Base-by-base conservation (phyloP, 2,329 filamentous ascomycete species). In the Colletotrichum navitas region DNA sequence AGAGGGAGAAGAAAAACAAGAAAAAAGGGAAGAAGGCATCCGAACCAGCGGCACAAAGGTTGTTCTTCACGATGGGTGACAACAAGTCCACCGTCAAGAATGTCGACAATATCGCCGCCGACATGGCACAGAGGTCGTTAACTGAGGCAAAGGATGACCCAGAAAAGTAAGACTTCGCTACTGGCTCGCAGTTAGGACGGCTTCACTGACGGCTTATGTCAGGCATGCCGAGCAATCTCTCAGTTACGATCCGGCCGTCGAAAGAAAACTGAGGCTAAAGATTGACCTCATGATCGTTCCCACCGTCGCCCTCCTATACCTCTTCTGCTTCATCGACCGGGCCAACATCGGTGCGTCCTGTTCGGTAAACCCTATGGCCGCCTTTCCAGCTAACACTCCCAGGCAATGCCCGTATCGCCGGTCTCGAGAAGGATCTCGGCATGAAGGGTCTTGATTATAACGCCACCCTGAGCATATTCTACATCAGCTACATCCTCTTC, bases 301-400 rank as follows among this genome's bases (percentile, higher is more conserved):
- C 0, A 90, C 89, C 0, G 89, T 91, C 1, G 83, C 89, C 5
- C 74, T 92, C 3, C 82, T 92, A 7, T 92, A 92, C 74, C 83
- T 92, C 0, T 91, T 91, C 75, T 91, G 89, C 78, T 92, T 91
- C 78, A 91, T 92, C 72, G 90, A 92, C 76, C 84, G 90, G 29
- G 87, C 90, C 39, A 92, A 92, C 75, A 91, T 92, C 62, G 90
- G 89, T 89, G 78, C 69, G 80, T 59, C 0, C 7, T 32, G 26
- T 24, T 0, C n/a, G 11, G 36, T 1, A 26, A 18, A 29, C 24
- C 16, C 5, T 32, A 8, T 6, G 6, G 2, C 59, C 10, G 26
- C 12, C 49, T 41, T 14, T 41, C 18, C 7, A 47, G 21, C 55
- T 65, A 12, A 70, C 67, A 45, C 65, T 7, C 43, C 11, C 56